Evolutionary conservation across 257 asterid genomes (phyloP).

Genomic region (Apocynum venetum): DNA sequence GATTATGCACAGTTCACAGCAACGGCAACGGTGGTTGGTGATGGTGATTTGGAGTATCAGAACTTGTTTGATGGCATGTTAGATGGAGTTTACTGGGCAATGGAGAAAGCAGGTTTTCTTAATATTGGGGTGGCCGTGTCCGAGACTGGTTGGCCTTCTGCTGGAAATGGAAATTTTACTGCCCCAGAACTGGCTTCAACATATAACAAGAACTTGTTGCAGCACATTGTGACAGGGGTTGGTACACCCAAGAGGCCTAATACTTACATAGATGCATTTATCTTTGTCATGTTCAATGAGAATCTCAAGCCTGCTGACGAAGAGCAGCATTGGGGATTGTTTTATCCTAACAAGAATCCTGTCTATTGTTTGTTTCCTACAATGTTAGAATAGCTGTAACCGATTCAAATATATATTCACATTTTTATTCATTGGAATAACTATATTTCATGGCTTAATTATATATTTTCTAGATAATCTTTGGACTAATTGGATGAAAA

Average conservation of each 20-base stretch:
- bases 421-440: no score
- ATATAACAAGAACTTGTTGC: slow-evolving; percentile 16
- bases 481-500: no score
- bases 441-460: no score
- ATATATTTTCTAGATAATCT: no score
- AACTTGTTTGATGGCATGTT: slow-evolving; percentile 40
- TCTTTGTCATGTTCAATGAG: slow-evolving; percentile 27
- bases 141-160: slow-evolving; percentile 39
- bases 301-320: slow-evolving; percentile 11
- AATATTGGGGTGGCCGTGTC: slow-evolving; percentile 32
- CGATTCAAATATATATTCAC: no score
- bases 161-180: slow-evolving; percentile 21
- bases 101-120: slow-evolving; percentile 32
- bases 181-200: slow-evolving; percentile 6
- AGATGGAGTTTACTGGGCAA: slow-evolving; percentile 33
- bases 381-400: no score
- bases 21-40: not conserved
- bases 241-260: slow-evolving; percentile 21
- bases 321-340: slow-evolving; percentile 22
- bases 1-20: slow-evolving; percentile 30
- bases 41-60: slow-evolving; percentile 14
- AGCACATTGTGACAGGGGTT: not conserved
- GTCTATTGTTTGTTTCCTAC: not conserved
- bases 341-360: slow-evolving; percentile 1
- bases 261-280: not conserved